Percentiles rank a stretch among this genome's conserved stretches.
Conservation (phyloP, 2,329 filamentous ascomycete species). For the Huntiella abstrusa region DNA sequence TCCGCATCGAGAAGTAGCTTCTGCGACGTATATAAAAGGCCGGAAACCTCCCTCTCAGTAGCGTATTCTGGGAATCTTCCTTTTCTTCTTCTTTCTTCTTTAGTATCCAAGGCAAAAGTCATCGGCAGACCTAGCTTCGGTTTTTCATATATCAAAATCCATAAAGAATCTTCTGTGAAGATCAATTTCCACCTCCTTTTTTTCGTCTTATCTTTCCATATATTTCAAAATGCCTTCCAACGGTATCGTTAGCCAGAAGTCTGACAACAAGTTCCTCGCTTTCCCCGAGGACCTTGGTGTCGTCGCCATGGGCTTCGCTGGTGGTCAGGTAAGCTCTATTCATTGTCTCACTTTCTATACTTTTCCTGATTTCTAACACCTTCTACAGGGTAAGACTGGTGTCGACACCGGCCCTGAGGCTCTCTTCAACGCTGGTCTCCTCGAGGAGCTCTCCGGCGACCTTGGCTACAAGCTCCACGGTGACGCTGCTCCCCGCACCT, state of each 20-base stretch:
- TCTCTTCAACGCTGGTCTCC: slow-evolving; percentile 72
- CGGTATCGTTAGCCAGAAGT: slow-evolving; percentile 33
- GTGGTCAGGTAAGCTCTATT: slow-evolving; percentile 56
- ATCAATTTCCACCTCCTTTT: not conserved
- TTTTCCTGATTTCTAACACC: not conserved
- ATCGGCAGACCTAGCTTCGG: slow-evolving; percentile 11
- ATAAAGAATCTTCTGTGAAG: slow-evolving; percentile 3
- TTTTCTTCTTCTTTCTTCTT: slow-evolving; percentile 10
- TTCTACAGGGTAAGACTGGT: slow-evolving; percentile 59
- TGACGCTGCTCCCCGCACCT: slow-evolving; percentile 65
- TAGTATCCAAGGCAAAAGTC: slow-evolving; percentile 7
- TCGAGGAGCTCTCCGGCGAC: slow-evolving; percentile 65
- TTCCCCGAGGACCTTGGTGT: slow-evolving; percentile 67
- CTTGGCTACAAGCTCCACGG: slow-evolving; percentile 77
- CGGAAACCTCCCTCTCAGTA: slow-evolving; percentile 1
- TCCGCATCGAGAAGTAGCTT: no score
- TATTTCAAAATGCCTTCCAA: slow-evolving; percentile 8
- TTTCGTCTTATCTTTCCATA: not conserved
- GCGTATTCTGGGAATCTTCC: not conserved
- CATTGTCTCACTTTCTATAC: not conserved
- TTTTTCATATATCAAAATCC: not conserved
- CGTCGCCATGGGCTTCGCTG: slow-evolving; percentile 89
- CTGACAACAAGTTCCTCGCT: slow-evolving; percentile 57
- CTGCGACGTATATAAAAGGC: slow-evolving; percentile 1
- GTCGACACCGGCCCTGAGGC: slow-evolving; percentile 82